phyloP scores from a whole-genome alignment of 495 filamentous ascomycete species.

The Xylaria venustula region DNA sequence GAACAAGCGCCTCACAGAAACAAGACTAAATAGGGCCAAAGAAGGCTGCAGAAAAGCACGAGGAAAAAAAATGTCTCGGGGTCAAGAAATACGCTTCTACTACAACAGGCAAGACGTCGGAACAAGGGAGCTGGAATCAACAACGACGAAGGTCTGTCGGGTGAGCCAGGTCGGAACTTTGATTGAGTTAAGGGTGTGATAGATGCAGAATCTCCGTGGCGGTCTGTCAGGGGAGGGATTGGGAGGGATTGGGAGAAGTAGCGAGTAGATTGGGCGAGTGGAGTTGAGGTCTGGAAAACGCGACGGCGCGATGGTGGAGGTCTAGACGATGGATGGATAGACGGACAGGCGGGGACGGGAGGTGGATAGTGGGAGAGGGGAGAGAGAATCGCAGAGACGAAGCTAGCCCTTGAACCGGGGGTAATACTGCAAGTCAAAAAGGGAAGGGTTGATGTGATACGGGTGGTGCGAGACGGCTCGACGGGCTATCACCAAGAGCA shows the following conservation, averaged over 20 bases:
- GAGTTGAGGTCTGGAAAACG: not conserved
- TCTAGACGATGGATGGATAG: not conserved
- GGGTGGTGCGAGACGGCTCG: too few relatives aligned
- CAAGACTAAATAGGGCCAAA: not conserved
- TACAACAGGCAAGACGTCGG: not conserved
- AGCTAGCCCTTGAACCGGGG: not conserved
- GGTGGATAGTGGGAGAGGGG: not conserved
- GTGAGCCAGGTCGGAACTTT: not conserved
- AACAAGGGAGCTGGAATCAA: not conserved
- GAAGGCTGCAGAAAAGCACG: not conserved
- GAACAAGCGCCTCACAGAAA: conserved; percentile 4
- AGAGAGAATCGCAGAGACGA: not conserved
- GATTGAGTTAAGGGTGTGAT: not conserved
- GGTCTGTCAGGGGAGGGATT: not conserved
- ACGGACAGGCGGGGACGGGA: too few relatives aligned
- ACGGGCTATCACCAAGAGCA: not conserved
- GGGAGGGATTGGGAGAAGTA: not conserved
- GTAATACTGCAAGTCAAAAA: not conserved
- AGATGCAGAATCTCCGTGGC: not conserved
- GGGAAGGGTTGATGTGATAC: too few relatives aligned
- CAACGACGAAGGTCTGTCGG: not conserved
- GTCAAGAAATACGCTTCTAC: not conserved
- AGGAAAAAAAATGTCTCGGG: not conserved
- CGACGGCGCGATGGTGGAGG: not conserved
- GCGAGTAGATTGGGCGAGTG: not conserved